phyloP scores from a whole-genome alignment of 139 green algal genomes.

The Protoeuglena noctilucae region DNA sequence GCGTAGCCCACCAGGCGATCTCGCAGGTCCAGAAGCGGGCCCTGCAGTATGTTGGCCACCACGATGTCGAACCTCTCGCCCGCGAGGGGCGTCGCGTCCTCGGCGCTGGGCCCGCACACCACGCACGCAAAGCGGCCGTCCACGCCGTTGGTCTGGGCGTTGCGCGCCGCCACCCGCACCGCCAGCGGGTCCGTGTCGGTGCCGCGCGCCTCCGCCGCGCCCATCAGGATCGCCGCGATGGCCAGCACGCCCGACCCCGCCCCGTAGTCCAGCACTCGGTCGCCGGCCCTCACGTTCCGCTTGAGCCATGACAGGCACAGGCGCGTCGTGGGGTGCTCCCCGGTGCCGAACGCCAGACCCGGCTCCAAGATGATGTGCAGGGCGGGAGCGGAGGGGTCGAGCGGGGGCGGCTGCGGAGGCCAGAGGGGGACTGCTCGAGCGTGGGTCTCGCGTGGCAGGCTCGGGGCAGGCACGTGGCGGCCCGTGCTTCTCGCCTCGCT shows the following conservation, averaged over 20 bases:
- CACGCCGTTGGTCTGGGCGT: constrained; percentile 53
- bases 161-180: constrained; percentile 31
- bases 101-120: constrained; percentile 16
- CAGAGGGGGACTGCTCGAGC: no score
- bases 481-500: background rate
- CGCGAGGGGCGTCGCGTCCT: constrained; percentile 18
- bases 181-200: constrained; percentile 56
- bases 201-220: constrained; percentile 35
- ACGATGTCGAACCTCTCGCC: constrained; percentile 14
- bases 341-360: constrained; percentile 77
- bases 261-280: constrained; percentile 53
- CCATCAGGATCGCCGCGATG: constrained; percentile 45
- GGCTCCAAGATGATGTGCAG: constrained; percentile 54
- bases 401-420: no score
- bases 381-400: no score
- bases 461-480: no score
- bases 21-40: constrained; percentile 45
- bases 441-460: no score
- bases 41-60: constrained; percentile 71
- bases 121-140: constrained; percentile 1
- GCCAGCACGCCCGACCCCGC: constrained; percentile 63
- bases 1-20: constrained; percentile 23
- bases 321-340: constrained; percentile 71
- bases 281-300: constrained; percentile 4
- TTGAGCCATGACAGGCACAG: constrained; percentile 53